phyloP scores from a whole-genome alignment of 2,329 filamentous ascomycete genomes.

The Dichotomopilus funicola region DNA sequence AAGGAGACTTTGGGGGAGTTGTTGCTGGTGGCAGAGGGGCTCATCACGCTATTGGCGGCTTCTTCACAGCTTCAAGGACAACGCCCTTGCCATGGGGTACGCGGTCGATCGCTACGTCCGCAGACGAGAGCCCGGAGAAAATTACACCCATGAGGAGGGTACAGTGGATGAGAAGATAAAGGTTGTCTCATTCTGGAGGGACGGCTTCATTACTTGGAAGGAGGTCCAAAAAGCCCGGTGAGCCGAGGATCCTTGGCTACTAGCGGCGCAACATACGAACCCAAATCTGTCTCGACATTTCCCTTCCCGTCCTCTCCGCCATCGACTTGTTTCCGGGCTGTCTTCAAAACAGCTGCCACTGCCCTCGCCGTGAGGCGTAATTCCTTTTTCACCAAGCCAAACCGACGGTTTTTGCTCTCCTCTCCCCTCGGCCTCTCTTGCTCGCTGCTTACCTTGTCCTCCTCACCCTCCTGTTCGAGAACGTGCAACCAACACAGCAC shows the following conservation, averaged over 20 bases:
- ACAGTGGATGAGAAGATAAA: neutral
- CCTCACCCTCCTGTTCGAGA: slow-evolving; percentile 29
- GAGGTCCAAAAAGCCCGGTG: slow-evolving; percentile 27
- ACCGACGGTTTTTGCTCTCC: too few relatives aligned
- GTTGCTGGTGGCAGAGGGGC: neutral
- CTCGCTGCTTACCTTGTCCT: neutral
- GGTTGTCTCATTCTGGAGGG: neutral
- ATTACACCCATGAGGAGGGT: neutral
- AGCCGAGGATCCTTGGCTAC: slow-evolving; percentile 33
- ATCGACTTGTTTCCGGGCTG: slow-evolving; percentile 11
- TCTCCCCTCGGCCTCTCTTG: too few relatives aligned
- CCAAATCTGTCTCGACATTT: slow-evolving; percentile 21
- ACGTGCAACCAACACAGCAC: slow-evolving; percentile 57
- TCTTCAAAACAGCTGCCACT: slow-evolving; percentile 31
- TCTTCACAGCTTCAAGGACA: too few relatives aligned
- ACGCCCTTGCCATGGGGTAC: too few relatives aligned
- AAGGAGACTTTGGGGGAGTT: neutral
- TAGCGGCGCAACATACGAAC: slow-evolving; percentile 29
- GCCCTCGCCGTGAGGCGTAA: slow-evolving; percentile 32
- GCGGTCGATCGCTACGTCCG: neutral
- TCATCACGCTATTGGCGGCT: too few relatives aligned
- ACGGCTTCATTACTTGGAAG: neutral
- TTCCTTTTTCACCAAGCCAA: slow-evolving; percentile 25
- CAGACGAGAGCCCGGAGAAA: neutral
- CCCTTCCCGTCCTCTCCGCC: neutral